Evolutionary conservation across 805 yeast species (phyloP).

Genomic region (Kluyveromyces starmeri): DNA sequence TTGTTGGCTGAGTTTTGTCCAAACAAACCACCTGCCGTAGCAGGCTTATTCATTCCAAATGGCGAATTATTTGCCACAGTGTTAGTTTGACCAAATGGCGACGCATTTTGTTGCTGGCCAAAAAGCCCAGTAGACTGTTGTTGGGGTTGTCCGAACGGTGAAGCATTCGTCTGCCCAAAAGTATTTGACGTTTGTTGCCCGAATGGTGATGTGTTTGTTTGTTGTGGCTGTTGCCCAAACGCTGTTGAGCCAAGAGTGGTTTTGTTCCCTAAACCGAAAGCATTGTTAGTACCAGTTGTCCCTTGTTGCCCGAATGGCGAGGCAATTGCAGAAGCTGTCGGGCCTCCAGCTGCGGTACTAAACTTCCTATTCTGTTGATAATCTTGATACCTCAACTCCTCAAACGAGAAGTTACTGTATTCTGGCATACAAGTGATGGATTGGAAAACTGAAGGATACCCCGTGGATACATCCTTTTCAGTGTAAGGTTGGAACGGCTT

Average conservation of each 20-base stretch:
- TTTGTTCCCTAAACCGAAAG: constrained; percentile 19
- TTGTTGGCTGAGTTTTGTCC: constrained; percentile 21
- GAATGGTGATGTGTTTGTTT: constrained; percentile 12
- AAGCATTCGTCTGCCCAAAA: constrained; percentile 8
- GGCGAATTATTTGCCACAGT: constrained; percentile 29
- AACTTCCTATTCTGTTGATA: constrained; percentile 52
- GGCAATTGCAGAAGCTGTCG: constrained; percentile 26
- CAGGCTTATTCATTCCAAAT: constrained; percentile 31
- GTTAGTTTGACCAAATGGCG: constrained; percentile 14
- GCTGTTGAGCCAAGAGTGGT: constrained; percentile 15
- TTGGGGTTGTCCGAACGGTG: constrained; percentile 19
- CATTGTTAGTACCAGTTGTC: constrained; percentile 25
- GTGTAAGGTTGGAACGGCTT: constrained; percentile 60
- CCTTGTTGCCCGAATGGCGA: constrained; percentile 28
- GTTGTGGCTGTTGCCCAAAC: constrained; percentile 18
- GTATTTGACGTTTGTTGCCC: constrained; percentile 4
- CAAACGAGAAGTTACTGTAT: constrained; percentile 70
- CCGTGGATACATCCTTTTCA: constrained; percentile 61
- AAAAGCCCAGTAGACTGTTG: constrained; percentile 9
- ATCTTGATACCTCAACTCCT: constrained; percentile 84
- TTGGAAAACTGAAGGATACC: constrained; percentile 54
- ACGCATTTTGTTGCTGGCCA: constrained; percentile 9
- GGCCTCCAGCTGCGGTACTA: constrained; percentile 12
- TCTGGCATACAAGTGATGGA: constrained; percentile 85
- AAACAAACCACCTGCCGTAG: constrained; percentile 25